Conservation (phyloP, 768 basidiomycete genomes). For the Auriscalpium orientale region DNA sequence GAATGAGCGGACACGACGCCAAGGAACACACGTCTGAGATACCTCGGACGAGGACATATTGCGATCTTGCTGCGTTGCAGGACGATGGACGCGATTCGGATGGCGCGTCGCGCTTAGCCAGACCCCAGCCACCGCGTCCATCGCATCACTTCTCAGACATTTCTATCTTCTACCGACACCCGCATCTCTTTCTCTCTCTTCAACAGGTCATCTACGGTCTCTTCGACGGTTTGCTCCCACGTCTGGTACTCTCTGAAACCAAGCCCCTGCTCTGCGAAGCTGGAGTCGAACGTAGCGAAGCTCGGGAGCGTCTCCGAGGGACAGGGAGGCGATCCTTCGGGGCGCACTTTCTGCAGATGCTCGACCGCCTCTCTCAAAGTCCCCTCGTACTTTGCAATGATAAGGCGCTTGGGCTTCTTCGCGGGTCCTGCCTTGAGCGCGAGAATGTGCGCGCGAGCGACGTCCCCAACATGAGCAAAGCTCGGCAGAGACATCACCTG, state of each 20-base stretch:
- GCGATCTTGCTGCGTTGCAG: too few relatives aligned
- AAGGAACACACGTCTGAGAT: too few relatives aligned
- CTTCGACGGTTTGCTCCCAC: conserved; percentile 11
- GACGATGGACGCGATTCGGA: too few relatives aligned
- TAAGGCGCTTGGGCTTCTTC: conserved; percentile 11
- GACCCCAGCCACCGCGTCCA: too few relatives aligned
- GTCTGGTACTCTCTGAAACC: conserved; percentile 7
- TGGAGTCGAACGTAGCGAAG: background rate
- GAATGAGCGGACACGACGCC: too few relatives aligned
- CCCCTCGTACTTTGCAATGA: conserved; percentile 18
- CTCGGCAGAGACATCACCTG: conserved; percentile 16
- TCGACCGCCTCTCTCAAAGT: conserved; percentile 21
- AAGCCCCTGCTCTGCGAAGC: background rate
- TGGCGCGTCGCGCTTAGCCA: too few relatives aligned
- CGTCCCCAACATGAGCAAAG: conserved; percentile 25
- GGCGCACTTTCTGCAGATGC: conserved; percentile 15
- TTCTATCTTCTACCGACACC: background rate
- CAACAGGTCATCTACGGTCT: conserved; percentile 11
- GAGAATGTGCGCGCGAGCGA: conserved; percentile 24
- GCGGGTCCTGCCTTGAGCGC: conserved; percentile 15
- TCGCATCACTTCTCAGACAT: too few relatives aligned
- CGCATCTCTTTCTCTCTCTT: conserved; percentile 6
- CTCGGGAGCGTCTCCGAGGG: background rate
- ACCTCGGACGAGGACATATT: too few relatives aligned
- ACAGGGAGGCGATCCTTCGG: conserved; percentile 19